Conservation (phyloP, 139 green algal genomes). For the Helicosporidium sp. region DNA sequence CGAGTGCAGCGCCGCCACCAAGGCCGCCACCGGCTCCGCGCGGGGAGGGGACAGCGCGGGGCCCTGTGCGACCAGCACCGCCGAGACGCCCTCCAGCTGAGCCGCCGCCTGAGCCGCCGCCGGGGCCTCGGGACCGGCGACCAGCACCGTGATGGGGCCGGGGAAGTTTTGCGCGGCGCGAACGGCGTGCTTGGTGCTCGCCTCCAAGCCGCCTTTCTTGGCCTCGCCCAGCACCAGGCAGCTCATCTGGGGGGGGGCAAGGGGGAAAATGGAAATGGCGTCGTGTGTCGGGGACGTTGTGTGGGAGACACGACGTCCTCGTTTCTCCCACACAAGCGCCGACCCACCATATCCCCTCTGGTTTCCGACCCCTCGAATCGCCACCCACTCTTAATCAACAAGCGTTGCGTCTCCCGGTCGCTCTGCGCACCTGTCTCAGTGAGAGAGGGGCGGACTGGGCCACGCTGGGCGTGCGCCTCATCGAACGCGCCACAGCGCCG, state of each 20-base stretch:
- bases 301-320: too few relatives aligned
- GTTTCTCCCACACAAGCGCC: not conserved
- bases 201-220: conserved; percentile 8
- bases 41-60: conserved; percentile 30
- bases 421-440: too few relatives aligned
- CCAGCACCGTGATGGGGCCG: conserved; percentile 7
- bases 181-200: conserved; percentile 9
- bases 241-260: conserved; percentile 10
- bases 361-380: too few relatives aligned
- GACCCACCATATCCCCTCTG: conserved; percentile 2
- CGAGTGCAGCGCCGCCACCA: conserved; percentile 26
- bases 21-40: conserved; percentile 30
- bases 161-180: conserved; percentile 4
- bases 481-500: too few relatives aligned
- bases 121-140: not conserved
- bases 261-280: conserved; percentile 3
- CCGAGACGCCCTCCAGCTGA: conserved; percentile 4
- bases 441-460: too few relatives aligned
- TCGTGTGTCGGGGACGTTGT: too few relatives aligned
- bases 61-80: conserved; percentile 41
- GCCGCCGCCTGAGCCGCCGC: not conserved
- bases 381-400: too few relatives aligned
- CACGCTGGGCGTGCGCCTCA: too few relatives aligned
- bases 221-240: conserved; percentile 12
- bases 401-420: too few relatives aligned